phyloP scores from a whole-genome alignment of 2,329 filamentous ascomycete species.

The Neopestalotiopsis rosae region DNA sequence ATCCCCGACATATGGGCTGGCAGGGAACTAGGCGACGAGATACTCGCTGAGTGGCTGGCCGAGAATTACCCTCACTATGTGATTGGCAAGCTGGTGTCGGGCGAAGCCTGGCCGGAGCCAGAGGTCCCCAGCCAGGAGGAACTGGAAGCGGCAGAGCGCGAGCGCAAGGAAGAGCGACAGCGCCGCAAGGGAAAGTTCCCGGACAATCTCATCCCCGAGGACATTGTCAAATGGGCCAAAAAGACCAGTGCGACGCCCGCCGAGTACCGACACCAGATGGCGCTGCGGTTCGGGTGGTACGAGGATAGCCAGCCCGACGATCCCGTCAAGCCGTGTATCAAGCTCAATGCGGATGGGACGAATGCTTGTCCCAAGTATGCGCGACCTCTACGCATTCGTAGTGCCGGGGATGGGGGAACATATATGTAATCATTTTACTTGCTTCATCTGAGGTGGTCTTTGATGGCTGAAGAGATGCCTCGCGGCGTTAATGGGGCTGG shows the following conservation, averaged over 20 bases:
- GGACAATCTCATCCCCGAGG: neutral
- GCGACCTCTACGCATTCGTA: neutral
- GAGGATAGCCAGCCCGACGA: neutral
- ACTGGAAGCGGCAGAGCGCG: neutral
- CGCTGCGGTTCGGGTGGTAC: neutral
- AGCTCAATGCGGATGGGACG: neutral
- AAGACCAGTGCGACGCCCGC: neutral
- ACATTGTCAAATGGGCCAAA: neutral
- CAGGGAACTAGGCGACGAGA: neutral
- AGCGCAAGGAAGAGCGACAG: neutral
- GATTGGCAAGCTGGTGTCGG: conserved; percentile 14
- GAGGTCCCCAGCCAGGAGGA: too few species aligned
- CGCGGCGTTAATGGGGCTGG: too few species aligned
- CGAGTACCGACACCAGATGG: neutral
- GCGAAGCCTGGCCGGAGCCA: conserved; percentile 9
- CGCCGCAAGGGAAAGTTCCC: too few species aligned
- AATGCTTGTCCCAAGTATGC: neutral
- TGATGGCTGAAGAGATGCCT: neutral
- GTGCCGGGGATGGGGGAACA: neutral
- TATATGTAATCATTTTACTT: too few species aligned
- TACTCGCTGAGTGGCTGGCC: conserved; percentile 5
- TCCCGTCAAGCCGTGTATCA: neutral
- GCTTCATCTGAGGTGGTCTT: neutral
- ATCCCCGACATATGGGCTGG: conserved; percentile 16
- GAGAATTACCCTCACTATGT: conserved; percentile 7